Base-by-base conservation (phyloP, 345 rosid genomes). In the Atalantia buxifolia region DNA sequence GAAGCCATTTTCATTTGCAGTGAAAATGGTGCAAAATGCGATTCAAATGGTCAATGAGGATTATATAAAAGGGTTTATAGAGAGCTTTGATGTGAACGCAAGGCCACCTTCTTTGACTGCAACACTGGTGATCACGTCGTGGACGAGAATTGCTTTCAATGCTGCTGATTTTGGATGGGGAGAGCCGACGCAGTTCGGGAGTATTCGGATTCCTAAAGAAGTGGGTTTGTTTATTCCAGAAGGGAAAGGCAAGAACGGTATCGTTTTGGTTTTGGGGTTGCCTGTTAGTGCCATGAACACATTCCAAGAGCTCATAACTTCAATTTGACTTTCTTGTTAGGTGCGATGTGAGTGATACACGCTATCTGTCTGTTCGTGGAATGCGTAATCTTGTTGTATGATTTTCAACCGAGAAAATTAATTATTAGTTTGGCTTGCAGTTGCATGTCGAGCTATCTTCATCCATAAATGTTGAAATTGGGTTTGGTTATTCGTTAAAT, bases 121-220 rank as follows among this genome's bases (percentile, higher is more conserved):
- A 48, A 79, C 85, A 5, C 36, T 78, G 12, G 65, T 66, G 75
- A 76, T 82, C 53, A 76, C 80, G 65, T 79, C 85, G 4, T 78
- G 85, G 85, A 74, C 81, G 1, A 69, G 81, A 68, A 63, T 82
- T 64, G 63, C 78, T 1, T 69, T 61, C 50, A 77, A 71, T 35
- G 3, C 36, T 14, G 42, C 77, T 0, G 14, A 82, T 78, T 82
- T 82, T 24, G 85, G 82, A 61, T 79, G 80, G 82, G 85, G 80
- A 2, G 76, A 71, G 74, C 78, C 85, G 60, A 60, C 62, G n/a
- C 77, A 83, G 57, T 79, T 76, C 31, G 80, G 80, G 19, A 72
- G 72, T 56, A 73, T 27, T 6, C 2, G 10, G 40, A 16, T 79
- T 56, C 82, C 72, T 2, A 79, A 72, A 79, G 85, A 79, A 33